phyloP scores from a whole-genome alignment of 805 yeast species.

The Kuraishia piskuri region DNA sequence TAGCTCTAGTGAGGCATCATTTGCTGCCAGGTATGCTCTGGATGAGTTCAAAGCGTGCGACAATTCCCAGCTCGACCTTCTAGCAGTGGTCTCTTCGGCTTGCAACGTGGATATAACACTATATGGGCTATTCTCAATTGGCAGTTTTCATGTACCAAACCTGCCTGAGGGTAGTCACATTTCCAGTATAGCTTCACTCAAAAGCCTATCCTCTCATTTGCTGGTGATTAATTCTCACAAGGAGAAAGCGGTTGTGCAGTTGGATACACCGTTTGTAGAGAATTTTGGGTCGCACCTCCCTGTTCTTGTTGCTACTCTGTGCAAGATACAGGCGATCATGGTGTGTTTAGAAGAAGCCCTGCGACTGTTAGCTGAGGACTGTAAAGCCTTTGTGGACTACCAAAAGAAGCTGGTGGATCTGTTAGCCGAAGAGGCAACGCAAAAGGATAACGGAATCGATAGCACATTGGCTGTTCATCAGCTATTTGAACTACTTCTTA shows the following conservation, averaged over 20 bases:
- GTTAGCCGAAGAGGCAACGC: constrained; percentile 25
- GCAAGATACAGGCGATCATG: constrained; percentile 25
- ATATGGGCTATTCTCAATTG: constrained; percentile 25
- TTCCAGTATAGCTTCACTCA: constrained; percentile 10
- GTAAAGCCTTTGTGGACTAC: constrained; percentile 29
- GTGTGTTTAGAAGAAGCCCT: constrained; percentile 25
- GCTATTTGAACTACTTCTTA: constrained; percentile 38
- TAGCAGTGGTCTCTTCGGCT: constrained; percentile 17
- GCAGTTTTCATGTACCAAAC: constrained; percentile 14
- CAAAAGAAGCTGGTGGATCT: constrained; percentile 24
- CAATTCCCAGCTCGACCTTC: constrained; percentile 17
- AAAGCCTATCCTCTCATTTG: constrained; percentile 16
- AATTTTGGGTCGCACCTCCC: constrained; percentile 20
- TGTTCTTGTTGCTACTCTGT: constrained; percentile 23
- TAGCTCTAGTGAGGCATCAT: constrained; percentile 4
- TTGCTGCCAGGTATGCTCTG: constrained; percentile 13
- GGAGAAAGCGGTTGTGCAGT: constrained; percentile 12
- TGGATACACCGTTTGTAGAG: constrained; percentile 19
- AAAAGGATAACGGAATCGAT: constrained; percentile 1
- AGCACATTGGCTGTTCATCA: constrained; percentile 25
- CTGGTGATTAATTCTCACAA: constrained; percentile 13
- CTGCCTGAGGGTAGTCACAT: constrained; percentile 8
- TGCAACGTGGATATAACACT: constrained; percentile 17
- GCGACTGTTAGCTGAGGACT: constrained; percentile 18
- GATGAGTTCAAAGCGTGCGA: constrained; percentile 14